Evolutionary conservation across 345 rosid genomes (phyloP), one percentile per base, ranked within the genome.

Genomic region (Salix arbutifolia): DNA sequence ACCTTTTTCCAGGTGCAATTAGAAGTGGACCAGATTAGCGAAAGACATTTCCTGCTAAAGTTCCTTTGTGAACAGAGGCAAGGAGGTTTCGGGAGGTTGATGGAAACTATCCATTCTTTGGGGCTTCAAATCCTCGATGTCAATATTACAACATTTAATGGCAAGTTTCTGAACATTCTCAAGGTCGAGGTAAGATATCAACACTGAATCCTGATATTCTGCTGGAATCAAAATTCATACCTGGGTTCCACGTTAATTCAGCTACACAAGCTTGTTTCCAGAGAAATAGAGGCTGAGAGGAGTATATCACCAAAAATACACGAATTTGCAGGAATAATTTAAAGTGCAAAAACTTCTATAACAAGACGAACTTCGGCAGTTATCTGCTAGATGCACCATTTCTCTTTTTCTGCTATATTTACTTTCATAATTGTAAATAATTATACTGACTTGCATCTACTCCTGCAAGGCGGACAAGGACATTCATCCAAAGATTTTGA

Each of bases 61-160:
- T 73, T 88, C 44, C 62, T 68, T 8, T 84, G 83, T 19, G 82
- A 84, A 77, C 80, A 89, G 76, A 85, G 64, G 73, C 78, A 48
- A 65, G 91, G 90, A 73, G 91, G 95, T 52, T 92, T 96, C 74
- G 75, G 83, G 42, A 89, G 82, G 79, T 66, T 89, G 86, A 80
- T 93, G 84, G 92, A 96, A 70, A 84, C 76, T 67, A 73, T 93
- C 40, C 56, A 84, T 68, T 85, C 89, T 61, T 73, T 81, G 62
- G 94, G 89, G 71, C 87, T 92, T 77, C 84, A 78, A 66, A 88
- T 91, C 35, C 81, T 87, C 23, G 87, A 93, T 80, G 97, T 89
- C 66, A 96, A 90, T 78, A 80, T 96, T 67, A 90, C 91, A 50
- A 90, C 91, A 42, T 82, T 82, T 10, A 37, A 85, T 69, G 85